Percentiles rank a stretch among this genome's conserved stretches.
Evolutionary conservation across 352 stramenopile genomes (phyloP).

Genomic region (Globisporangium echinulatum): DNA sequence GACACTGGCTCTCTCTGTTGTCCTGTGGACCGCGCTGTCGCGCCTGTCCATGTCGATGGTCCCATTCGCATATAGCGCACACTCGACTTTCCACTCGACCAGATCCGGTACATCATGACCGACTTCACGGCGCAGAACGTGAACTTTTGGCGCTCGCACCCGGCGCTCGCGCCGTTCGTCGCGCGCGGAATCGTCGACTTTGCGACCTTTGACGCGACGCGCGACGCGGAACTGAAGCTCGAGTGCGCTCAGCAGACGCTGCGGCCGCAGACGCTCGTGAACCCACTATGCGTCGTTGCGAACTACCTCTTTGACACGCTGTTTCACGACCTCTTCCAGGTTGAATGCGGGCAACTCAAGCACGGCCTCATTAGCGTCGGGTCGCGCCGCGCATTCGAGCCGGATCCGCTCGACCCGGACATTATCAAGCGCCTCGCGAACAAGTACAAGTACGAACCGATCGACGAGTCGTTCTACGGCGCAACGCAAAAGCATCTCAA

Average conservation of each 20-base stretch:
- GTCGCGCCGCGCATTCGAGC: conserved; percentile 52
- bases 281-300: conserved; percentile 88
- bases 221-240: conserved; percentile 75
- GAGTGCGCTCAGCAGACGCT: conserved; percentile 50
- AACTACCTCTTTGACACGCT: conserved; percentile 96
- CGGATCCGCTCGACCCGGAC: conserved; percentile 87
- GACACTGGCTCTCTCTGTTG: too few relatives aligned
- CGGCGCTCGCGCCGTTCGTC: conserved; percentile 80
- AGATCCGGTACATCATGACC: conserved; percentile 94
- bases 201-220: conserved; percentile 91
- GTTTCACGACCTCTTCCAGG: conserved; percentile 87
- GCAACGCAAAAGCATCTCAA: conserved; percentile 66
- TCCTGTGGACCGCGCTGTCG: too few relatives aligned
- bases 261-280: conserved; percentile 49
- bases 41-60: conserved; percentile 3
- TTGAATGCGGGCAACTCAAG: conserved; percentile 81
- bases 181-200: conserved; percentile 86
- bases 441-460: conserved; percentile 80
- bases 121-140: conserved; percentile 93
- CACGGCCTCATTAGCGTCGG: conserved; percentile 88
- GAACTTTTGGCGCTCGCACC: conserved; percentile 91
- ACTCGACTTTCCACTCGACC: conserved; percentile 83
- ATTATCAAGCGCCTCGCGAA: conserved; percentile 93
- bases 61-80: conserved; percentile 25
- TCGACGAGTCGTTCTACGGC: conserved; percentile 81